Evolutionary conservation across 78 protist species (phyloP).

Genomic region (Chrysochromulina parva): DNA sequence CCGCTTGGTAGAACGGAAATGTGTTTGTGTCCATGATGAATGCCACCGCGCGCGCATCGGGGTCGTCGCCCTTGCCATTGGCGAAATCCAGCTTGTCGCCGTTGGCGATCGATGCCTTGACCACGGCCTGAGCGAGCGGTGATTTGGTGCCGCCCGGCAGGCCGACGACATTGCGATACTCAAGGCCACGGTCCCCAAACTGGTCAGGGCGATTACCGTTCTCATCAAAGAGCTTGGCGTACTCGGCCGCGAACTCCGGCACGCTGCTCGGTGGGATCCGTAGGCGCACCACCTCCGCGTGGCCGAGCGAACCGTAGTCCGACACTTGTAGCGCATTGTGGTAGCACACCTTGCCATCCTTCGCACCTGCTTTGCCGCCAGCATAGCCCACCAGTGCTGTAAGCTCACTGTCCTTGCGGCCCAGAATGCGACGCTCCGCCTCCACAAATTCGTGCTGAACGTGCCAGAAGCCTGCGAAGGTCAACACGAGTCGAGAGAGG

Average conservation of each 20-base stretch:
- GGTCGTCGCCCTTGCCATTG: slow-evolving; percentile 28
- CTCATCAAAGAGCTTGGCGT: neutral
- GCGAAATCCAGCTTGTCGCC: slow-evolving; percentile 6
- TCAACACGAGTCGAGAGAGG: too few relatives aligned
- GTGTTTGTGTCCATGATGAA: neutral
- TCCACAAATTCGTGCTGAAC: slow-evolving; percentile 9
- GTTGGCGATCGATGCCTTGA: neutral
- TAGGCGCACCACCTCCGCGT: slow-evolving; percentile 29
- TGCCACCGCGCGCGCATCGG: neutral
- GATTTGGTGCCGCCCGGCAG: neutral
- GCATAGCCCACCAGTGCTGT: slow-evolving; percentile 22
- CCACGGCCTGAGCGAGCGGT: neutral
- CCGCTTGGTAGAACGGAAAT: slow-evolving; percentile 23
- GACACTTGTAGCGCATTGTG: slow-evolving; percentile 12
- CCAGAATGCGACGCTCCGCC: slow-evolving; percentile 19
- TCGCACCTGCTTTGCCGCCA: neutral
- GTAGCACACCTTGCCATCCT: slow-evolving; percentile 31
- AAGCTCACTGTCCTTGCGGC: neutral
- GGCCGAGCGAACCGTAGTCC: slow-evolving; percentile 37
- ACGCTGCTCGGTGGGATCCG: neutral
- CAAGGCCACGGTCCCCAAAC: slow-evolving; percentile 15
- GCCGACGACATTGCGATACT: slow-evolving; percentile 23
- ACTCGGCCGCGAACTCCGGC: neutral
- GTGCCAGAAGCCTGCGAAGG: slow-evolving; percentile 20
- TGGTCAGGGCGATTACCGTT: slow-evolving; percentile 23